Conservation (phyloP, 257 asterid species). For the Oldenlandia corymbosa region DNA sequence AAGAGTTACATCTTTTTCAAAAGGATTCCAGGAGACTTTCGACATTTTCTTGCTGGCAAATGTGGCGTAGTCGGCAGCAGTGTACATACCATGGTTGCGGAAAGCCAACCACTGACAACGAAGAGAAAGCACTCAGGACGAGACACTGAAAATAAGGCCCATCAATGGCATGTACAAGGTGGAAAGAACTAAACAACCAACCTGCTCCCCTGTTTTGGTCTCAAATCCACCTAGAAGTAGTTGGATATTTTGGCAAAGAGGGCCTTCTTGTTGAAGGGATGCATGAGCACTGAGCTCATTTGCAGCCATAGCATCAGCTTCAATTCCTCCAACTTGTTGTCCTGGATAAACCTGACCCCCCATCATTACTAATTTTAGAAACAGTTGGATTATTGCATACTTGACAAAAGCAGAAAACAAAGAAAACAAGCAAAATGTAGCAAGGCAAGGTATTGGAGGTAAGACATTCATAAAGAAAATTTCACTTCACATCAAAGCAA, state of each 20-base stretch:
- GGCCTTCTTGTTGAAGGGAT: conserved; percentile 48
- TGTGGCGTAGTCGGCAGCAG: conserved; percentile 85
- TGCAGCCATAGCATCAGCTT: conserved; percentile 92
- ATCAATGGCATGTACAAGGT: neutral
- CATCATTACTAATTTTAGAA: neutral
- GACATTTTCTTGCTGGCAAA: conserved; percentile 64
- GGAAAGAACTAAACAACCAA: conserved; percentile 10
- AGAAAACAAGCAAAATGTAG: no score
- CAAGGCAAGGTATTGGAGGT: no score
- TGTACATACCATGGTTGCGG: conserved; percentile 71
- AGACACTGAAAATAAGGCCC: neutral
- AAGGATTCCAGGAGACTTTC: conserved; percentile 70
- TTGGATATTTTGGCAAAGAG: conserved; percentile 55
- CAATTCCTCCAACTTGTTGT: conserved; percentile 79
- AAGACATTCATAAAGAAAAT: no score
- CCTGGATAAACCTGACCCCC: conserved; percentile 86
- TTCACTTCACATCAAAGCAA: no score
- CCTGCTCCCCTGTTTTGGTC: conserved; percentile 97
- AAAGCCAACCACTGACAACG: conserved; percentile 89
- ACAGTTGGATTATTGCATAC: no score
- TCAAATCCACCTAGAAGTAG: conserved; percentile 89
- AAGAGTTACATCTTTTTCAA: conserved; percentile 58
- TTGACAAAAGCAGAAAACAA: no score
- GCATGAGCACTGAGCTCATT: conserved; percentile 88
- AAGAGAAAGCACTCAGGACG: neutral